phyloP scores from a whole-genome alignment of 768 basidiomycete species.

The Pleurotus eryngii region DNA sequence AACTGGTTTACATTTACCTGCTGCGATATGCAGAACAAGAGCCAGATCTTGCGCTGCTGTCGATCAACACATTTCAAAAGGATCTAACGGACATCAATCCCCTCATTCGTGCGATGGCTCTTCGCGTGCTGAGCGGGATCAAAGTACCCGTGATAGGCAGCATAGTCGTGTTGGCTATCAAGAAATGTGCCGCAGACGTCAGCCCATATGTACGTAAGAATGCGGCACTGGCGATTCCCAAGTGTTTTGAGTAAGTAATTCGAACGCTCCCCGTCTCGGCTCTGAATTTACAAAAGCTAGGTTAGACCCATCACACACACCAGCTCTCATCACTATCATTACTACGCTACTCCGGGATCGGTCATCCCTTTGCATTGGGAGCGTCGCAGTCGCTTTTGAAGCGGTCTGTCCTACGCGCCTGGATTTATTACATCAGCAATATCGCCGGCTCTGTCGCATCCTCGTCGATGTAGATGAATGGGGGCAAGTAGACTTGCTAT shows the following conservation, averaged over 20 bases:
- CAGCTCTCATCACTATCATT: constrained; percentile 68
- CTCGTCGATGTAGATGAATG: constrained; percentile 94
- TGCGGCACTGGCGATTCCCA: constrained; percentile 86
- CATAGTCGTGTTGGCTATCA: constrained; percentile 83
- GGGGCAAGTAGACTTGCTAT: constrained; percentile 84
- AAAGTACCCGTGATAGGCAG: constrained; percentile 85
- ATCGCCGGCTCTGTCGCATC: constrained; percentile 77
- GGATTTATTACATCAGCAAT: constrained; percentile 87
- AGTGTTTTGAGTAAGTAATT: constrained; percentile 61
- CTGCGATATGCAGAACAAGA: constrained; percentile 90
- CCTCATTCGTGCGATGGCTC: constrained; percentile 93
- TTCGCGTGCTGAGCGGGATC: constrained; percentile 90
- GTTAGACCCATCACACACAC: constrained; percentile 69
- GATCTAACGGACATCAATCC: constrained; percentile 91
- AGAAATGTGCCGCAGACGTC: constrained; percentile 86
- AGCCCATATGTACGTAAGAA: constrained; percentile 96
- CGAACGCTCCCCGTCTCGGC: neutral
- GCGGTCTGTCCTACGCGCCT: constrained; percentile 83
- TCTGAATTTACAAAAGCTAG: constrained; percentile 34
- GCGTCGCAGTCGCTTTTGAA: constrained; percentile 82
- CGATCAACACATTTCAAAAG: constrained; percentile 98
- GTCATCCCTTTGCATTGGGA: constrained; percentile 85
- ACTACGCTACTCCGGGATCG: constrained; percentile 63
- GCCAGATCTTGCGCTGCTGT: constrained; percentile 91
- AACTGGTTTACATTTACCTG: constrained; percentile 97